phyloP scores from a whole-genome alignment of 176 grass and related monocot genomes.

The Cenchrus fungigraminus region DNA sequence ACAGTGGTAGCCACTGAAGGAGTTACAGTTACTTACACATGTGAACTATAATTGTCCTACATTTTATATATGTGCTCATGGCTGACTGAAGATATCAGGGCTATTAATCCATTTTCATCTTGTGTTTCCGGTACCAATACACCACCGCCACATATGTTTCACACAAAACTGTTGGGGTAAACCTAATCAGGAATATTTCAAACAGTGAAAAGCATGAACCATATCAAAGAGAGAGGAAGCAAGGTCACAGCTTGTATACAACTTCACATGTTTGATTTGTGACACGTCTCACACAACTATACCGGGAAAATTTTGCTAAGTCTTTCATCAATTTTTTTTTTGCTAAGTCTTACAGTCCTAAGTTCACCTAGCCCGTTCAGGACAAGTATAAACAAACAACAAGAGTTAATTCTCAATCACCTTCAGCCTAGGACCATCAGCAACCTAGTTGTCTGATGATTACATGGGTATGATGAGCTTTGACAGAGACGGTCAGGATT shows the following conservation, averaged over 20 bases:
- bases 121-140: no score
- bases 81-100: background rate
- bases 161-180: background rate
- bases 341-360: constrained; percentile 48
- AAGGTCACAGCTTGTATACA: constrained; percentile 40
- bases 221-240: background rate
- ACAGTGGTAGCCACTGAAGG: no score
- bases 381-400: constrained; percentile 33
- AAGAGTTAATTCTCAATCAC: constrained; percentile 49
- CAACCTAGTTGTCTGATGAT: constrained; percentile 39
- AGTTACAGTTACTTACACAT: no score
- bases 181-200: background rate
- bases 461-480: constrained; percentile 35
- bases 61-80: background rate
- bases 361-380: constrained; percentile 39
- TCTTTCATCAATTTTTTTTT: no score
- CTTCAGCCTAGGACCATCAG: constrained; percentile 45
- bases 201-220: background rate
- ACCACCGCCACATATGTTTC: background rate
- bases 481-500: constrained; percentile 19
- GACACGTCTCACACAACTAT: constrained; percentile 38
- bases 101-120: background rate
- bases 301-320: constrained; percentile 31
- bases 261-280: constrained; percentile 42
- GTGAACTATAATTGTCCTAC: no score